Evolutionary conservation across 2,329 filamentous ascomycete genomes (phyloP).

Genomic region (Penicillium crustosum): DNA sequence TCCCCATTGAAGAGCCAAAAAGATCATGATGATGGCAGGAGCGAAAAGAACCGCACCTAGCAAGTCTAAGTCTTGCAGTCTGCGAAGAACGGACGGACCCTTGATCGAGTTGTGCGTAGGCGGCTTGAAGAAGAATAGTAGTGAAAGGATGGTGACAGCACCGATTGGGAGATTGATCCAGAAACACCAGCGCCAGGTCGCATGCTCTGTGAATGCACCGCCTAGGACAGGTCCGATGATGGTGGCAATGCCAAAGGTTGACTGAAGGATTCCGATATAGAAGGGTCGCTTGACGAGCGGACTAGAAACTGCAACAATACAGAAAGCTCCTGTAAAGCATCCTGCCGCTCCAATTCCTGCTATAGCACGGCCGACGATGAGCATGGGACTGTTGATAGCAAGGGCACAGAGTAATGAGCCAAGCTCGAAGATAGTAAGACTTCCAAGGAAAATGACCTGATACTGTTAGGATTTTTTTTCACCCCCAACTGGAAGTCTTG

Average conservation of each 20-base stretch:
- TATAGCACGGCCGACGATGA: background rate
- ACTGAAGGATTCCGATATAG: background rate
- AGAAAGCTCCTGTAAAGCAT: background rate
- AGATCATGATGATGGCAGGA: background rate
- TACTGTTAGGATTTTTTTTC: background rate
- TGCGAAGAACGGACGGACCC: background rate
- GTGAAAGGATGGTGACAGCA: background rate
- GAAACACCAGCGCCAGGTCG: background rate
- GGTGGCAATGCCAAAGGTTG: background rate
- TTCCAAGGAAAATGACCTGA: background rate
- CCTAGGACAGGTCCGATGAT: background rate
- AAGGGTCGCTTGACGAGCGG: background rate
- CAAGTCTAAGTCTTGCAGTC: background rate
- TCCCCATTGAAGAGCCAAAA: constrained; percentile 1
- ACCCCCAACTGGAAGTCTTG: rapidly evolving
- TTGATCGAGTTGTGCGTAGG: background rate
- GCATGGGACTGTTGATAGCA: background rate
- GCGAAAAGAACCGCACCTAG: background rate
- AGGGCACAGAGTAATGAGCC: background rate
- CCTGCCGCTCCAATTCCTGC: background rate
- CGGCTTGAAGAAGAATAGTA: background rate
- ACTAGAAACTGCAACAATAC: background rate
- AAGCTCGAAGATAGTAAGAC: background rate
- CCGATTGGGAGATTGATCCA: background rate
- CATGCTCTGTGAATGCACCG: background rate